Conservation (phyloP, 306 rosid genomes). For the Argentina anserina region DNA sequence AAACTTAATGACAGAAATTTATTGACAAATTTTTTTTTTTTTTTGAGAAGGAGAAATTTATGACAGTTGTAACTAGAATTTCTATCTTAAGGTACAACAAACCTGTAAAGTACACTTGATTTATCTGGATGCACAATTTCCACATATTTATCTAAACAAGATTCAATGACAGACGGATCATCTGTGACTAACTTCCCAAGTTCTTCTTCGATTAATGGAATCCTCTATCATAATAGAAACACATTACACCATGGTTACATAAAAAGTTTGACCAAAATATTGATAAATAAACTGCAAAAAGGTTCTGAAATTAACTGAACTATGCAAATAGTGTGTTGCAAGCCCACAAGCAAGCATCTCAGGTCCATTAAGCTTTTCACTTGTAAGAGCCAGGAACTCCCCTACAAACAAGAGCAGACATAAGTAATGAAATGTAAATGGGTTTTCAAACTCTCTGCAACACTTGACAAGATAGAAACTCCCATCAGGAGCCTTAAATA, state of each 20-base stretch:
- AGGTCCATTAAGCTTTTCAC: slow-evolving; percentile 71
- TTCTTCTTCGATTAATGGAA: slow-evolving; percentile 76
- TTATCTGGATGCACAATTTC: slow-evolving; percentile 55
- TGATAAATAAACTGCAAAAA: slow-evolving; percentile 5
- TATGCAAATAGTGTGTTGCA: slow-evolving; percentile 78
- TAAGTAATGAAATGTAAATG: slow-evolving; percentile 1
- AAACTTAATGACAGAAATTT: too few species aligned
- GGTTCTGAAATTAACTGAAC: slow-evolving; percentile 52
- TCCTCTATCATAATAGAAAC: slow-evolving; percentile 46
- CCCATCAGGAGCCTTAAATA: background rate
- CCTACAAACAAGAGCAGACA: slow-evolving; percentile 47
- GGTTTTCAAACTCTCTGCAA: background rate
- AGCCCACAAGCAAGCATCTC: slow-evolving; percentile 88
- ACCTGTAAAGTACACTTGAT: slow-evolving; percentile 65
- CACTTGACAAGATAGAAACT: background rate
- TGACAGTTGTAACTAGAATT: background rate
- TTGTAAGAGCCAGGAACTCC: slow-evolving; percentile 88
- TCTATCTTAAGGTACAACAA: slow-evolving; percentile 1
- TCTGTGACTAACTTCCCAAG: slow-evolving; percentile 73
- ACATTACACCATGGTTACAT: slow-evolving; percentile 9
- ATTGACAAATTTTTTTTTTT: too few species aligned
- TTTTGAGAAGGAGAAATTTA: too few species aligned
- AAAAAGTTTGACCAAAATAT: slow-evolving; percentile 1
- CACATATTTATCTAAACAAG: slow-evolving; percentile 67
- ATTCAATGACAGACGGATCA: slow-evolving; percentile 80